Evolutionary conservation across 495 filamentous ascomycete genomes (phyloP).

Genomic region (Aspergillus sparsus): DNA sequence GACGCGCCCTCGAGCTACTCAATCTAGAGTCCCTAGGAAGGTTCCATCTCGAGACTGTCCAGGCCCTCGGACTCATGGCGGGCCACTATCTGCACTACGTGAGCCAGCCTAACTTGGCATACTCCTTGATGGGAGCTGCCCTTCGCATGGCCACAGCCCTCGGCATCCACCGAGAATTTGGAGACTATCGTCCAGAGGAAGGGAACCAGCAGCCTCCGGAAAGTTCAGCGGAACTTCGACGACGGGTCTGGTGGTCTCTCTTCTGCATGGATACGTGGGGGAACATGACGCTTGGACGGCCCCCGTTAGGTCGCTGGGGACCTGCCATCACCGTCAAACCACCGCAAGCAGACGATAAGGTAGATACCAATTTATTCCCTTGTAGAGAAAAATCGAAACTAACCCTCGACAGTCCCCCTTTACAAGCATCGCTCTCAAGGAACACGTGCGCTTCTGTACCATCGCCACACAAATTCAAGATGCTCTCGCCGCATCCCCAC

Average conservation of each 20-base stretch:
- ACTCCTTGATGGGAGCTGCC: slow-evolving; percentile 19
- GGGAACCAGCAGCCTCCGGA: not conserved
- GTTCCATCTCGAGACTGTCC: slow-evolving; percentile 61
- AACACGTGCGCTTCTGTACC: too few species aligned
- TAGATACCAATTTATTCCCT: not conserved
- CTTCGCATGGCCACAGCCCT: slow-evolving; percentile 32
- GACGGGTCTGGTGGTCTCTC: slow-evolving; percentile 77
- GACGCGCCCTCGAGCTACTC: slow-evolving; percentile 64
- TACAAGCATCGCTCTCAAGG: too few species aligned
- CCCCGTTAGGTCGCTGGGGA: slow-evolving; percentile 71
- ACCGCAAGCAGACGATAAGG: slow-evolving; percentile 42
- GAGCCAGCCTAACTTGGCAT: slow-evolving; percentile 70
- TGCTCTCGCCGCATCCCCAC: too few species aligned
- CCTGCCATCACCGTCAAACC: slow-evolving; percentile 68
- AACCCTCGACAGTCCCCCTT: too few species aligned
- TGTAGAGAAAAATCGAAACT: too few species aligned
- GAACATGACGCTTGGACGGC: slow-evolving; percentile 69
- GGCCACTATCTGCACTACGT: slow-evolving; percentile 75
- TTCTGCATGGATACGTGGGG: slow-evolving; percentile 81
- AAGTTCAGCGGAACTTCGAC: slow-evolving; percentile 51
- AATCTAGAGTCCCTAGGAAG: slow-evolving; percentile 6
- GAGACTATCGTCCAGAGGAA: slow-evolving; percentile 36
- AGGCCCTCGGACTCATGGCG: slow-evolving; percentile 65
- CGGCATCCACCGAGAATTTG: slow-evolving; percentile 70
- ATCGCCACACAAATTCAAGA: too few species aligned